Evolutionary conservation across 148 eudicot genomes (phyloP).

Genomic region (Rhododendron simsii): DNA sequence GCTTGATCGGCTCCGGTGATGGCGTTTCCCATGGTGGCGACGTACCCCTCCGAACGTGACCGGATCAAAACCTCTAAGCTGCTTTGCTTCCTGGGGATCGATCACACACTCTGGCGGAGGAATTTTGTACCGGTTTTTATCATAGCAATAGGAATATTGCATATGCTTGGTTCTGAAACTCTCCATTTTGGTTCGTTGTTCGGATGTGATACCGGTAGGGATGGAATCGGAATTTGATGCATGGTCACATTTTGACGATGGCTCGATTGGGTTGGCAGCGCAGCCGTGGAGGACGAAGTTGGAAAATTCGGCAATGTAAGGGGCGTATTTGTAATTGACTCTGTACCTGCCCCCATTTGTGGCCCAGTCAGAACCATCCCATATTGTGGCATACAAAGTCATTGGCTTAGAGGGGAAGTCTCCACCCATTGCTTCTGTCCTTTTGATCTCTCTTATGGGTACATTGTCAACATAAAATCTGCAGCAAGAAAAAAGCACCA

Average conservation of each 20-base stretch:
- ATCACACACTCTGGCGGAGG: conserved; percentile 68
- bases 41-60: conserved; percentile 62
- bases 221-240: conserved; percentile 21
- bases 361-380: conserved; percentile 97
- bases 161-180: conserved; percentile 56
- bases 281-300: conserved; percentile 87
- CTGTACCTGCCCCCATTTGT: conserved; percentile 85
- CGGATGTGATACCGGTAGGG: conserved; percentile 32
- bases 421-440: conserved; percentile 59
- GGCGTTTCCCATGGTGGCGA: conserved; percentile 43
- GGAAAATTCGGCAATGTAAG: conserved; percentile 67
- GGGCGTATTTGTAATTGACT: conserved; percentile 84
- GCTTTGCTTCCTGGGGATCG: conserved; percentile 50
- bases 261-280: conserved; percentile 62
- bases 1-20: conserved; percentile 30
- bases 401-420: conserved; percentile 90
- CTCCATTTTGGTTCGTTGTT: conserved; percentile 55
- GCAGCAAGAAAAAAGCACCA: conserved; percentile 15
- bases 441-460: conserved; percentile 77
- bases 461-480: conserved; percentile 83
- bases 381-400: conserved; percentile 83
- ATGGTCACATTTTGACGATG: conserved; percentile 36
- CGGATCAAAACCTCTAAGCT: conserved; percentile 57
- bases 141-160: conserved; percentile 91
- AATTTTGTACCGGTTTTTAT: conserved; percentile 45